Percentiles rank a stretch among this genome's conserved stretches.
phyloP scores from a whole-genome alignment of 169 alveolate genomes.

The Eimeria nieschulzi region DNA sequence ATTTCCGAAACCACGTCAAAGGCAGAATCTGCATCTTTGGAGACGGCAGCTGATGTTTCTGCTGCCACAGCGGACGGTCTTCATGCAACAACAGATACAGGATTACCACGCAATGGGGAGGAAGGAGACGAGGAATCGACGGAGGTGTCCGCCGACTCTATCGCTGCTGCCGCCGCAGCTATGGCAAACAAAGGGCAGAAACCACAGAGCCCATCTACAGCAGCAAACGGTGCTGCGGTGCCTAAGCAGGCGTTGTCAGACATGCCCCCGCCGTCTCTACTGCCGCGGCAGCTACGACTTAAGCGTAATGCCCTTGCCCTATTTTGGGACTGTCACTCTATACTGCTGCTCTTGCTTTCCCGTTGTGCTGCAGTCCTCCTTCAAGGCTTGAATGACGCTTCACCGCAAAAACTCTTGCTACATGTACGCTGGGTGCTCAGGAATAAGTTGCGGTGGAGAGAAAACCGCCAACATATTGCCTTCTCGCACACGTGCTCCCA shows the following conservation, averaged over 20 bases:
- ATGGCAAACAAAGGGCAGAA: background rate
- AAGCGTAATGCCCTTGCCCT: background rate
- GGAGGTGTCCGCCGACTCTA: background rate
- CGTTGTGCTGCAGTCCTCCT: background rate
- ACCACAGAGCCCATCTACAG: background rate
- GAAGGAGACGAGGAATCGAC: background rate
- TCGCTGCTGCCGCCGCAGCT: constrained; percentile 32
- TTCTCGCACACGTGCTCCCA: no score
- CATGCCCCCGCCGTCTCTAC: constrained; percentile 59
- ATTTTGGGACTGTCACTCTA: no score
- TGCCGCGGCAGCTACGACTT: constrained; percentile 60
- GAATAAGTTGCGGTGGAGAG: no score
- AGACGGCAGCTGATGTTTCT: background rate
- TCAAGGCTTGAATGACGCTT: background rate
- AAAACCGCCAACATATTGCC: no score
- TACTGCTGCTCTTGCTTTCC: background rate
- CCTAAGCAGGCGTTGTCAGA: constrained; percentile 4
- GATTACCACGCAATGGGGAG: background rate
- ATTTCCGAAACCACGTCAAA: no score
- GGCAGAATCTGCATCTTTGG: background rate
- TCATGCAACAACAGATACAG: background rate
- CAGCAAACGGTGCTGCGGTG: background rate
- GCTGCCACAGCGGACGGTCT: background rate
- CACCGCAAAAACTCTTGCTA: no score
- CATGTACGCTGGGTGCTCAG: no score